Base-by-base conservation (phyloP, 2,329 filamentous ascomycete species). In the Trichoderma sp. region DNA sequence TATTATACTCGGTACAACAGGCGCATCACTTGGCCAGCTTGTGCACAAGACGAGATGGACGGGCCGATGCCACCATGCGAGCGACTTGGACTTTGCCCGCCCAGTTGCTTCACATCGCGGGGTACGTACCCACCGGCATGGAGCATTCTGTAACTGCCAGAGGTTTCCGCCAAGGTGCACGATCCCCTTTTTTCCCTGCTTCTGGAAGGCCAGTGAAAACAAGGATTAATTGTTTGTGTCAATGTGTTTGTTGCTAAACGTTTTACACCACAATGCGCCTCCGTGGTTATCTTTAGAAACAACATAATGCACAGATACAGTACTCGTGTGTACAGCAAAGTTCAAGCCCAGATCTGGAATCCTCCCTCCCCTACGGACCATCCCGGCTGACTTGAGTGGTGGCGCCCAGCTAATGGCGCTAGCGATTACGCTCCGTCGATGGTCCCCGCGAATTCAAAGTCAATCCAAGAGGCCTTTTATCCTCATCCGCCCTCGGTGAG, bases 61-160 rank as follows among this genome's bases (percentile, higher is more conserved):
- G 71, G 71, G 71, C 71, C 71, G 71, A 74, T 74, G 71, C 45
- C 71, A 74, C 29, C 33, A 53, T 35, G 33, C 31, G 18, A 63
- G 60, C n/a, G 41, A 63, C 60, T 12, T 62, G 59, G 29, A 33
- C 45, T 45, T 38, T 62, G 69, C 38, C 69, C 56, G 56, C 24
- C 53, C 62, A 29, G 21, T 35, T 63, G 60, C 71, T 56, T 56
- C 71, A 73, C 71, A 73, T 73, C 71, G 71, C 71, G 71, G 71
- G 71, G 71, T 65, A 73, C 71, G 71, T 73, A 73, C 35, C 71
- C 71, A 65, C 71, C 6, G 60, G 6, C 27, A 73, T 56, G 71
- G 71, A 73, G 71, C 59, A 73, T 27, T 65, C 71, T 73, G 71
- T 73, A 64, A 73, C 71, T 65, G 71, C 59, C 71, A 53, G 60